A percentile compares a stretch with the other conserved stretches of the same genome.
Evolutionary conservation across 192 early-diverging fungal species (phyloP).

Genomic region (Coemansia sp.): DNA sequence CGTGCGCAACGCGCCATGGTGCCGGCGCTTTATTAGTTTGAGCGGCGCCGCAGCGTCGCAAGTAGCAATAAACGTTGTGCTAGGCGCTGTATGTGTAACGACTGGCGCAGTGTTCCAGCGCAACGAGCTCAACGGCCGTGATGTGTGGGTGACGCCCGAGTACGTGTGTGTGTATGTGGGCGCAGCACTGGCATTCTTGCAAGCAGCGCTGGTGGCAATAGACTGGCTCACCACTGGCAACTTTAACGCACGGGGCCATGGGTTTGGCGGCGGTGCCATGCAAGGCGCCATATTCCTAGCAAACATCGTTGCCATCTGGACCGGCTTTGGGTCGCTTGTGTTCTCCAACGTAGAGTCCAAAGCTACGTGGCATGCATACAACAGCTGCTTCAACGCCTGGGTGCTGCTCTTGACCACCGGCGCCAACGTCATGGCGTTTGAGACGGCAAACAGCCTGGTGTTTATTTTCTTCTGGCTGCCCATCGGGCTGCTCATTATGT

Average conservation of each 20-base stretch:
- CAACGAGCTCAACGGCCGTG: constrained; percentile 31
- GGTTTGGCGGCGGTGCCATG: constrained; percentile 39
- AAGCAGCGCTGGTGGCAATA: constrained; percentile 26
- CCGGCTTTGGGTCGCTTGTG: constrained; percentile 50
- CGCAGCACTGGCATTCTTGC: constrained; percentile 37
- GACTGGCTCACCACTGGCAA: constrained; percentile 44
- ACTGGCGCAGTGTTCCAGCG: constrained; percentile 47
- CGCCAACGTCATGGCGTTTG: constrained; percentile 25
- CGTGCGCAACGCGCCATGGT: constrained; percentile 24
- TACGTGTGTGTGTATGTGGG: constrained; percentile 51
- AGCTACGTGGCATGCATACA: constrained; percentile 47
- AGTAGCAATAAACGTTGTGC: constrained; percentile 32
- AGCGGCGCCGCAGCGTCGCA: constrained; percentile 25
- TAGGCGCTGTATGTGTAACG: constrained; percentile 41
- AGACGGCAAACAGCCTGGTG: constrained; percentile 44
- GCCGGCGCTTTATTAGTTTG: constrained; percentile 32
- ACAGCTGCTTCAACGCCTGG: constrained; percentile 54
- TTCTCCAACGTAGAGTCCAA: constrained; percentile 40
- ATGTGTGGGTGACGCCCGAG: constrained; percentile 51
- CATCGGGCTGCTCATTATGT: constrained; percentile 51
- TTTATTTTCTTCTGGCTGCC: constrained; percentile 57
- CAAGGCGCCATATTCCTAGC: constrained; percentile 44
- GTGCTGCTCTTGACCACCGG: constrained; percentile 45
- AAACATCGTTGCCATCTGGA: constrained; percentile 54
- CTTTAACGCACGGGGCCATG: constrained; percentile 49